Base-by-base conservation (phyloP, 129 eudicot genomes). In the Glebionis coronaria region DNA sequence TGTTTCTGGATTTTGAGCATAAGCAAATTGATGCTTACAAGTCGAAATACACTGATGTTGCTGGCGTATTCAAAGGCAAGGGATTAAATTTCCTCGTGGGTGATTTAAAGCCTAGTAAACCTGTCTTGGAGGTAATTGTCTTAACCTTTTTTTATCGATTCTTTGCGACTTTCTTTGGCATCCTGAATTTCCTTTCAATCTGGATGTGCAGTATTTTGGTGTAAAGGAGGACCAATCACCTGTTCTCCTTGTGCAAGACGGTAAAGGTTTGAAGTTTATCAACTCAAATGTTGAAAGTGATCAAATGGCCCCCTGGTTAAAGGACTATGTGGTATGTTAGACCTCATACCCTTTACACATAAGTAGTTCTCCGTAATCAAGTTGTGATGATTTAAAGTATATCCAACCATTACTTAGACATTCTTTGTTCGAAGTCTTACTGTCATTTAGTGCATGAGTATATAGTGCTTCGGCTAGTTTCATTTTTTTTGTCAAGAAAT, bases 271-370 rank as follows among this genome's bases (percentile, higher is more conserved):
- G n/a, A n/a, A n/a, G n/a, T n/a, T n/a, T n/a, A n/a, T n/a, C n/a
- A n/a, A n/a, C n/a, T n/a, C n/a, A n/a, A n/a, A n/a, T n/a, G n/a
- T n/a, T n/a, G n/a, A n/a, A n/a, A n/a, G n/a, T n/a, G n/a, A n/a
- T n/a, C n/a, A n/a, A n/a, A 49, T 92, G 56, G 86, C 85, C 3
- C 67, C 87, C 72, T 92, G 96, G 95, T 84, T 92, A 73, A 82
- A 86, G 71, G 96, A 88, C 25, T 88, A 70, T 64, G 71, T 76
- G 95, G 98, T 92, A 62, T 29, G 35, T 25, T 42, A 49, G 20
- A 53, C 14, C 74, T 46, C 46, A 25, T 11, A 4, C 63, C 62
- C 50, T 9, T 55, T 47, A 9, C 9, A n/a, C n/a, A 5, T 44
- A 12, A 16, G 2, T 3, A 27, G 38, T 49, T 60, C 21, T n/a